A percentile compares a stretch with the other conserved stretches of the same genome.
These are phyloP conservation scores for Fusarium cyanostomum DNA, from an alignment of 2,329 filamentous ascomycete genomes.

Conservation along the genomic window DNA sequence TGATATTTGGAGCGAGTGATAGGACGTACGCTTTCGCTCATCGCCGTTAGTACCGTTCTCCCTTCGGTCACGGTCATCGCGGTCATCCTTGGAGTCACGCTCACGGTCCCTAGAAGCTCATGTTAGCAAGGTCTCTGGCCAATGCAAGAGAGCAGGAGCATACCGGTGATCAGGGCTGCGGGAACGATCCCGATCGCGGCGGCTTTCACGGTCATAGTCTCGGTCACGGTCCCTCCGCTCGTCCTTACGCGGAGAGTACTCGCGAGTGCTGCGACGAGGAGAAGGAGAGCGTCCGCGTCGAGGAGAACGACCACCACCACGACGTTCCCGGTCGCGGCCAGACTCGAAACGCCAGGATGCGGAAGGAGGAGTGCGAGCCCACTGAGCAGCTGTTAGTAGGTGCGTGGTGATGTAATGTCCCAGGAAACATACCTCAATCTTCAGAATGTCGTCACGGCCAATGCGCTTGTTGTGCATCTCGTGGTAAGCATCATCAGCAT, in stretches of 20 bases:
- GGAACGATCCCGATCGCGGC: constrained; percentile 79
- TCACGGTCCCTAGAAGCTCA: constrained; percentile 58
- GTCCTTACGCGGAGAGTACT: constrained; percentile 89
- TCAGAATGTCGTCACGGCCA: constrained; percentile 91
- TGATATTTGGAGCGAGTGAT: background rate
- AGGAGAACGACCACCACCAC: constrained; percentile 66
- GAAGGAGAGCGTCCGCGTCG: constrained; percentile 79
- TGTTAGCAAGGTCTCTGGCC: constrained; percentile 12
- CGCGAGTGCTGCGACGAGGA: constrained; percentile 78
- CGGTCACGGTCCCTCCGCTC: constrained; percentile 84
- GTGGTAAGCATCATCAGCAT: constrained; percentile 98
- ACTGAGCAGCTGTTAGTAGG: constrained; percentile 62
- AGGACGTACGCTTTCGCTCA: constrained; percentile 81
- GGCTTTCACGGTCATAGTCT: constrained; percentile 79
- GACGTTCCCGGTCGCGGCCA: constrained; percentile 78
- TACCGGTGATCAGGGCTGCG: constrained; percentile 74
- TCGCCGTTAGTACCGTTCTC: constrained; percentile 86
- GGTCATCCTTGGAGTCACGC: constrained; percentile 69
- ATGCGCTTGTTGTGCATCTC: constrained; percentile 99
- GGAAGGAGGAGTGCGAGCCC: constrained; percentile 97
- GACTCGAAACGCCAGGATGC: constrained; percentile 99
- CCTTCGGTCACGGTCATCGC: constrained; percentile 77
- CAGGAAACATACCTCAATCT: constrained; percentile 84
- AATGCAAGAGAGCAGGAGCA: constrained; percentile 6
- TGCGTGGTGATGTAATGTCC: background rate